Base-by-base conservation (phyloP, 768 basidiomycete species). In the Termitomyces sp. region DNA sequence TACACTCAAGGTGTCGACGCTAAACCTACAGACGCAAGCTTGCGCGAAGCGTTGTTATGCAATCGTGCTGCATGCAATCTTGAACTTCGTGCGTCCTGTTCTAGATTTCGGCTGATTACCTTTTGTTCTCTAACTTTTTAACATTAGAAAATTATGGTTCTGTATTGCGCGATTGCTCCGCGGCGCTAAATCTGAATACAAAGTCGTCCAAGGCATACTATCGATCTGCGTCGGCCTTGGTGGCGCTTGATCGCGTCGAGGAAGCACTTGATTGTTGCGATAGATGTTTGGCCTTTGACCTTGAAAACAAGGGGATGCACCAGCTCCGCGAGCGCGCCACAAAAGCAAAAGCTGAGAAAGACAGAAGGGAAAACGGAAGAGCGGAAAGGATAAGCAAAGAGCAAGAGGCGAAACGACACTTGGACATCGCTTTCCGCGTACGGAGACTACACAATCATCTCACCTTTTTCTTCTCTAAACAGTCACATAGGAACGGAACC, bases 31-130 rank as follows among this genome's bases (percentile, higher is more conserved):
- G 85, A 92, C 61, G 56, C 61, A 8, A 59, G 63, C 14, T 64
- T 92, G 10, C 74, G 74, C 46, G 88, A 88, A 61, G 86, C 86
- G 0, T 75, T 99, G 22, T 74, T 92, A 44, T 85, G 87, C 67
- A 99, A 99, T 71, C 83, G 95, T 42, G 94, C 96, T 5, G 95
- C 94, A 7, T 95, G 92, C 61, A 95, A 98, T 67, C 79, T 98
- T 18, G 92, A 92, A 68, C 79, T 95, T 20, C 75, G 94, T 93
- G 62, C 65, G 88, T 68, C 26, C 32, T 18, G 31, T 49, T 47
- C 47, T 20, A 24, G 20, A 37, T 46, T 32, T 22, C 41, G 5
- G 27, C 50, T 9, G 12, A 51, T 57, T 36, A n/a, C n/a, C 16
- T 55, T 53, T 44, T 55, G 16, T 16, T 37, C 29, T 26, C 57